Evolutionary conservation across 2,329 filamentous ascomycete species (phyloP).

Genomic region (Tolypocladium nubicola): DNA sequence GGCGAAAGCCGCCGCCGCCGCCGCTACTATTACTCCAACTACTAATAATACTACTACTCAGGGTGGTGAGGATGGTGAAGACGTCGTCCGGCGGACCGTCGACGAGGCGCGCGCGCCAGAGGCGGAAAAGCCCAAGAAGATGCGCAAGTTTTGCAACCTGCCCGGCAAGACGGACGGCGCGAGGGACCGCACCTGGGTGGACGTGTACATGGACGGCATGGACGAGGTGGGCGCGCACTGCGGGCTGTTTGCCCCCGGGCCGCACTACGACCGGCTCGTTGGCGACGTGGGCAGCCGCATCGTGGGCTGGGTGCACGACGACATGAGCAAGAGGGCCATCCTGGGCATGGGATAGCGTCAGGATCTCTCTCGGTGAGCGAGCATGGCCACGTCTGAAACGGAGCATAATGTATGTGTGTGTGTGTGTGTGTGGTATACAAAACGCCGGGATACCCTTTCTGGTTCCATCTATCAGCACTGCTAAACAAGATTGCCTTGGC

Average conservation of each 20-base stretch:
- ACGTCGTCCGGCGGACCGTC: background rate
- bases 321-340: slow-evolving; percentile 33
- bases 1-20: slow-evolving; percentile 11
- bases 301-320: slow-evolving; percentile 59
- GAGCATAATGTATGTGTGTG: background rate
- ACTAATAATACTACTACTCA: background rate
- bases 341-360: slow-evolving; percentile 11
- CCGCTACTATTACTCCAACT: too few relatives aligned
- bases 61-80: background rate
- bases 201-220: slow-evolving; percentile 70
- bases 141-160: slow-evolving; percentile 71
- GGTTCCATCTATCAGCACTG: background rate
- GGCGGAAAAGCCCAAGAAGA: slow-evolving; percentile 31
- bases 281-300: slow-evolving; percentile 60
- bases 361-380: background rate
- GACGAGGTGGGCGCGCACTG: slow-evolving; percentile 84
- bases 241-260: slow-evolving; percentile 63
- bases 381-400: background rate
- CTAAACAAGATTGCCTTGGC: background rate
- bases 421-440: background rate
- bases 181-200: slow-evolving; percentile 63
- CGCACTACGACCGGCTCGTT: slow-evolving; percentile 68
- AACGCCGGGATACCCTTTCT: background rate
- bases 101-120: background rate
- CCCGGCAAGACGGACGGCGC: slow-evolving; percentile 44